A percentile compares a stretch with the other conserved stretches of the same genome.
Conservation (phyloP, 768 basidiomycete genomes). For the Termitomyces sp. region DNA sequence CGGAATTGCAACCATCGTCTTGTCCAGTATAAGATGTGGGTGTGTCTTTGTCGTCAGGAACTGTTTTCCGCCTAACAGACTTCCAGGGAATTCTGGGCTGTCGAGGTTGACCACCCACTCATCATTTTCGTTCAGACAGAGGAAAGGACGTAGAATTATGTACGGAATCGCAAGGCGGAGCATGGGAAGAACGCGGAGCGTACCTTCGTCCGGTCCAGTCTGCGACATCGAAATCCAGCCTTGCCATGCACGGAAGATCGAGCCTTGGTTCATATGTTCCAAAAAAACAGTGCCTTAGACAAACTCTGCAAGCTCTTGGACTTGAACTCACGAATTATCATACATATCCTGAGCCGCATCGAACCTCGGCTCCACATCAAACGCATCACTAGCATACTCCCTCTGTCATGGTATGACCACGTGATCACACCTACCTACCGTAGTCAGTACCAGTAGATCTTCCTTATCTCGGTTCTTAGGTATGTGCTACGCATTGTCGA, state of each 20-base stretch:
- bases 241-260: conserved; percentile 55
- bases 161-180: conserved; percentile 56
- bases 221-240: conserved; percentile 53
- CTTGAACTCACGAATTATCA: conserved; percentile 43
- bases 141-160: conserved; percentile 63
- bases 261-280: conserved; percentile 42
- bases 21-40: conserved; percentile 55
- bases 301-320: background rate
- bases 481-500: no score
- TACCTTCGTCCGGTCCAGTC: conserved; percentile 59
- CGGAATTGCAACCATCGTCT: conserved; percentile 58
- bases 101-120: conserved; percentile 59
- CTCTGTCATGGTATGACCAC: no score
- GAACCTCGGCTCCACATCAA: conserved; percentile 43
- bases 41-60: conserved; percentile 55
- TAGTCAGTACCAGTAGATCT: no score
- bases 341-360: conserved; percentile 61
- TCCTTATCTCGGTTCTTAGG: no score
- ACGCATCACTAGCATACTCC: conserved; percentile 39
- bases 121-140: conserved; percentile 38
- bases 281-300: background rate
- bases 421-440: no score
- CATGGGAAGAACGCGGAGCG: conserved; percentile 58
- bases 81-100: conserved; percentile 50
- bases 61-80: conserved; percentile 48